Conservation (phyloP, 257 asterid genomes). For the Nicotiana otophora region DNA sequence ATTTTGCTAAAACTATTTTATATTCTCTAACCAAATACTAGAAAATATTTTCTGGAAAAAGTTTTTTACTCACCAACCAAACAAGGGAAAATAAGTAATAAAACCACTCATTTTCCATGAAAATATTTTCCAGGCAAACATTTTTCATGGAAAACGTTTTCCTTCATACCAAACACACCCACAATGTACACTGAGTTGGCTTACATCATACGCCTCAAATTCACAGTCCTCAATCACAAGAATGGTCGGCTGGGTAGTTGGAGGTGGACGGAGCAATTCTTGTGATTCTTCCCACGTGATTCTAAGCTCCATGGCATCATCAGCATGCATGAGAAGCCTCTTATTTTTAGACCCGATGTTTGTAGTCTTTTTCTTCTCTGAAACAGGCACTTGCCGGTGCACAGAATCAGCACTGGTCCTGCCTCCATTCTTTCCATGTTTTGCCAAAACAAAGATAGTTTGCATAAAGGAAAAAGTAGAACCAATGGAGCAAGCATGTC, state of each 20-base stretch:
- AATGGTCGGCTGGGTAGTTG: slow-evolving; percentile 46
- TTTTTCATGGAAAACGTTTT: too few relatives aligned
- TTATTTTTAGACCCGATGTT: slow-evolving; percentile 61
- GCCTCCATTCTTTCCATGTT: slow-evolving; percentile 47
- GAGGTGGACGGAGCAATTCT: slow-evolving; percentile 72
- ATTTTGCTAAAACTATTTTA: too few relatives aligned
- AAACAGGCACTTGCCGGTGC: slow-evolving; percentile 22
- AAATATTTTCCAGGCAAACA: too few relatives aligned
- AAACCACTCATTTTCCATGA: too few relatives aligned
- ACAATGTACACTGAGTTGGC: not conserved
- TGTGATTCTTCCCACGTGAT: slow-evolving; percentile 93
- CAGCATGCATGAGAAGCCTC: slow-evolving; percentile 72
- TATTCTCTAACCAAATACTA: too few relatives aligned
- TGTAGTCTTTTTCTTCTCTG: slow-evolving; percentile 64
- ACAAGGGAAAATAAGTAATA: too few relatives aligned
- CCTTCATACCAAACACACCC: too few relatives aligned
- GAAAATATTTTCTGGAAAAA: too few relatives aligned
- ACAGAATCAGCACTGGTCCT: slow-evolving; percentile 42
- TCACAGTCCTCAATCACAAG: slow-evolving; percentile 58
- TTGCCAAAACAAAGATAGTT: not conserved
- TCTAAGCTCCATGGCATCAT: slow-evolving; percentile 64
- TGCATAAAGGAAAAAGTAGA: not conserved
- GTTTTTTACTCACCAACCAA: too few relatives aligned
- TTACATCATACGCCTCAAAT: slow-evolving; percentile 77
- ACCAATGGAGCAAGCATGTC: not conserved